These are phyloP conservation scores for Cardamine occulta DNA, from an alignment of 345 rosid species.

Conservation along the genomic window DNA sequence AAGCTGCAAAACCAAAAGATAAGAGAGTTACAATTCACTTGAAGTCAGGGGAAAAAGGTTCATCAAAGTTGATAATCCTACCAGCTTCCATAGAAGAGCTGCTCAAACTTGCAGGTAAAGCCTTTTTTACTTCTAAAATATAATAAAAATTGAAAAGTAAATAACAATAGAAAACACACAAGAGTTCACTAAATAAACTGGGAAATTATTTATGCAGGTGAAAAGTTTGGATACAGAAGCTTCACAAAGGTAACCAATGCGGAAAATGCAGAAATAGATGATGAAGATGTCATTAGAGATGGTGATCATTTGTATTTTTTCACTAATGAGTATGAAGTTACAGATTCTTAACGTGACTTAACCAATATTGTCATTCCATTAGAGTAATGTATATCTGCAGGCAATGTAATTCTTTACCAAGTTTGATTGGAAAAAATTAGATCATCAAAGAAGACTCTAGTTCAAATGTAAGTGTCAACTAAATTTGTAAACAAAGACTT, in stretches of 20 bases:
- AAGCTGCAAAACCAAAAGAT: constrained; percentile 35
- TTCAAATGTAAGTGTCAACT: too few species aligned
- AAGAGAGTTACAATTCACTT: constrained; percentile 82
- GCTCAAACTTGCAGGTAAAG: constrained; percentile 80
- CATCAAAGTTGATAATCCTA: constrained; percentile 68
- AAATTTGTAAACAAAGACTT: too few species aligned
- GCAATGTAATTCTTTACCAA: constrained; percentile 16
- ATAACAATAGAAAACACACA: background rate
- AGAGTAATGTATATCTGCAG: constrained; percentile 7
- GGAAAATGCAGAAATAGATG: constrained; percentile 90
- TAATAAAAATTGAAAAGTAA: background rate
- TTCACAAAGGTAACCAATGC: constrained; percentile 58
- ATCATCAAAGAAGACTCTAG: background rate
- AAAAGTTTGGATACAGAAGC: constrained; percentile 63
- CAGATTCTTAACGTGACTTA: constrained; percentile 12
- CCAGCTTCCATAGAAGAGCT: constrained; percentile 81
- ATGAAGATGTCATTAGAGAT: constrained; percentile 76
- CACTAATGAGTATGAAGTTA: constrained; percentile 12
- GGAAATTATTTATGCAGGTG: constrained; percentile 54
- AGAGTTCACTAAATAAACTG: background rate
- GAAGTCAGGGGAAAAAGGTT: constrained; percentile 46
- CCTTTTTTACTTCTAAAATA: constrained; percentile 23
- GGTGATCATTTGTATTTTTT: constrained; percentile 89
- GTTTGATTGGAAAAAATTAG: background rate
- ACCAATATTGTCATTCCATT: constrained; percentile 12